Evolutionary conservation across 129 eudicot species (phyloP), one percentile per base, ranked within the genome.

Genomic region (Heracleum sosnowskyi): DNA sequence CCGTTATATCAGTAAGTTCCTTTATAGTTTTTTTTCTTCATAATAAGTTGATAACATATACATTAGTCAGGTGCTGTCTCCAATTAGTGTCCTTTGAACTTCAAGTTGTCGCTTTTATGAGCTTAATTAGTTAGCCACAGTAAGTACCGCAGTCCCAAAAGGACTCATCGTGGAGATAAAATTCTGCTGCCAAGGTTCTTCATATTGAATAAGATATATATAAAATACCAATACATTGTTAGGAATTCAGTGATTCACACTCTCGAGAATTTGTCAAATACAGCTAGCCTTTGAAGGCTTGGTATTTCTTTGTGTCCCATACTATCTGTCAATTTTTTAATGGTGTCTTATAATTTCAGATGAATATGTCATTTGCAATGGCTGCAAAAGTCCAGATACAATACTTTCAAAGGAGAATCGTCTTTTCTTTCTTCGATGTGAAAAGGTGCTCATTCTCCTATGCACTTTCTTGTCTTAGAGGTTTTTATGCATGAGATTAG

Each of bases 1-100:
- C 36, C 86, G 93, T 66, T 92, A 92, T 82, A 79, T 87, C 87
- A 92, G 94, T 92, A 86, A 87, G 97, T 89, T 71, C 53, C 75
- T 75, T 69, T n/a, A 26, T 12, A 9, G 33, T 57, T 57, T 57
- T 9, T 57, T 57, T 57, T 57, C 33, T n/a, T n/a, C n/a, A n/a
- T n/a, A 57, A 7, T n/a, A 57, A n/a, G n/a, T n/a, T n/a, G n/a
- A n/a, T 57, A 7, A n/a, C 66, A n/a, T 57, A 9, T 55, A 9
- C 33, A 53, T 24, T 53, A n/a, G 66, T 24, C 33, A 57, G 66
- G n/a, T 57, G 15, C 33, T 11, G 33, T 57, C 66, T 57, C 64
- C 29, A 55, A 55, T 24, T 24, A 7, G 64, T 24, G 11, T 22
- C 63, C 63, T 53, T 53, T 7, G 63, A 53, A 22, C 28, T 53